Base-by-base conservation (phyloP, 805 yeast species). In the Clavispora vitiphila region DNA sequence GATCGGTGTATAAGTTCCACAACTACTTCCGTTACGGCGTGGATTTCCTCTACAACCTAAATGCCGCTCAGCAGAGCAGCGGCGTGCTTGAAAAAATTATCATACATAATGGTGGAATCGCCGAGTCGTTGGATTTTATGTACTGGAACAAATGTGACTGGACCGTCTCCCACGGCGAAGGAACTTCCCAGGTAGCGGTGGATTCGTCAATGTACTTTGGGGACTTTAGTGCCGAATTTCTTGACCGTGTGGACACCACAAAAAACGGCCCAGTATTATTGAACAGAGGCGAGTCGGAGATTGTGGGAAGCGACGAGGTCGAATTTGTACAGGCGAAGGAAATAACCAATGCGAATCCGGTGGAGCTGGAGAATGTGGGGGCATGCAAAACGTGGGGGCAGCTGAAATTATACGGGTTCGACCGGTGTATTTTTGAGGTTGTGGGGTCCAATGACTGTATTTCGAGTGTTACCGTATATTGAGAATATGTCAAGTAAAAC, bases 1-100 rank as follows among this genome's bases (percentile, higher is more conserved):
- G 51, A 20, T 40, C 49, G 4, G 48, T 48, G 18, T 55, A 54
- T 44, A 67, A 72, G 37, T 74, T 78, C 47, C 83, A 80, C 56
- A 80, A 79, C 52, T 80, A 80, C 54, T 80, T 71, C 55, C 55
- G 66, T 18, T 65, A 55, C 48, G 86, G 86, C 0, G 57, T 78
- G 31, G 86, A 80, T 54, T 55, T 78, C 8, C 56, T 78, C 19
- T 80, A 77, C 55, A 69, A 71, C 30, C 59, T 74, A 26, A 61
- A 60, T 43, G 49, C 50, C 8, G 47, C 49, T 12, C 44, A 47
- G 20, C 48, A 47, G 18, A 42, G 42, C 30, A 53, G 58, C 18
- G 71, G 75, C 4, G 54, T 62, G 1, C 59, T 78, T 15, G 62
- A 61, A 29, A 78, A 78, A 44, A 44, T 80, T 3, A 64, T 77